phyloP scores from a whole-genome alignment of 129 eudicot genomes.

The Saussurea involucrata region DNA sequence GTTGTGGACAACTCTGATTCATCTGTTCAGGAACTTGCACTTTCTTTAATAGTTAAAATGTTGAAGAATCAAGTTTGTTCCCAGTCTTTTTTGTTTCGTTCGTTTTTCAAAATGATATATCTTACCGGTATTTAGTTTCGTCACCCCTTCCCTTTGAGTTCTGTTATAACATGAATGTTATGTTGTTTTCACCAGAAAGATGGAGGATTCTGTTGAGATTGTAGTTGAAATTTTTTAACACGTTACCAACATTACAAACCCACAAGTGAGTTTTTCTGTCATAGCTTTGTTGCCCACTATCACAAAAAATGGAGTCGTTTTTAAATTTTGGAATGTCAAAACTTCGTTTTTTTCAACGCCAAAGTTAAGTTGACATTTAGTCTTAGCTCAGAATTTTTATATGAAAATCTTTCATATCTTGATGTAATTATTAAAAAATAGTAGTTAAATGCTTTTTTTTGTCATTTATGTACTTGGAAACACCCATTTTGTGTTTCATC shows the following conservation, averaged over 20 bases:
- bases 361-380: background rate
- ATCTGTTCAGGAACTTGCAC: slow-evolving; percentile 66
- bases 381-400: background rate
- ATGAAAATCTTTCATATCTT: background rate
- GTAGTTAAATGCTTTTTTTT: background rate
- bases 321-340: background rate
- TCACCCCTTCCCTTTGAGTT: background rate
- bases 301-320: background rate
- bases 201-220: slow-evolving; percentile 94
- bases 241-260: slow-evolving; percentile 58
- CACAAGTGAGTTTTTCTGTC: slow-evolving; percentile 51
- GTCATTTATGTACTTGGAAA: background rate
- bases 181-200: slow-evolving; percentile 54
- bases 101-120: background rate
- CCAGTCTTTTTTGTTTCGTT: background rate
- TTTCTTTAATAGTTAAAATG: slow-evolving; percentile 75
- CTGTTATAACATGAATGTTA: background rate
- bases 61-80: slow-evolving; percentile 78
- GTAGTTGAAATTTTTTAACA: slow-evolving; percentile 82
- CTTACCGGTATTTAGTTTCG: slow-evolving; percentile 3
- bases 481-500: background rate
- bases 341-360: background rate
- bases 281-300: background rate
- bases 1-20: slow-evolving; percentile 81
- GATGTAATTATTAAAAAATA: background rate